A percentile compares a stretch with the other conserved stretches of the same genome.
phyloP scores from a whole-genome alignment of 2,329 filamentous ascomycete genomes.

The Mycosphaerella sp. region DNA sequence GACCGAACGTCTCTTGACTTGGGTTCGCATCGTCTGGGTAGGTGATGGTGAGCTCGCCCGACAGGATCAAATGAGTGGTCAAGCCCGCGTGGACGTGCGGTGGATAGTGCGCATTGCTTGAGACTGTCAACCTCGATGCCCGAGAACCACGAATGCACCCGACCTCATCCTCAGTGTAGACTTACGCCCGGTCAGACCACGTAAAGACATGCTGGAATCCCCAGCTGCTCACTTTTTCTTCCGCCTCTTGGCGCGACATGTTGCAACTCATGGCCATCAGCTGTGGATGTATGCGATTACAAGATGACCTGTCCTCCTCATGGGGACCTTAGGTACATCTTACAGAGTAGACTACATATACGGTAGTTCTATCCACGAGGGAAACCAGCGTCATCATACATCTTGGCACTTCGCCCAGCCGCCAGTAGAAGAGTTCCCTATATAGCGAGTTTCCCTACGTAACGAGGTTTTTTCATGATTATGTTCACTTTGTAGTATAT shows the following conservation, averaged over 20 bases:
- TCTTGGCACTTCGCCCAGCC: not conserved
- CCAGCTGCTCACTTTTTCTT: slow-evolving; percentile 61
- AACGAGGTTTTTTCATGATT: too few relatives aligned
- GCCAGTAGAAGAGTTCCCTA: too few relatives aligned
- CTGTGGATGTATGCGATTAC: not conserved
- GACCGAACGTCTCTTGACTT: slow-evolving; percentile 53
- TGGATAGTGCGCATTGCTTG: slow-evolving; percentile 60
- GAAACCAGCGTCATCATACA: not conserved
- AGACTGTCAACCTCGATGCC: not conserved
- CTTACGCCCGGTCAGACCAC: slow-evolving; percentile 44
- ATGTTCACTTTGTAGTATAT: too few relatives aligned
- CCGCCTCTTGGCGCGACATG: slow-evolving; percentile 43
- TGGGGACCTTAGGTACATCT: too few relatives aligned
- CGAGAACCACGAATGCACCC: too few relatives aligned
- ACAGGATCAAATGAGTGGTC: slow-evolving; percentile 64
- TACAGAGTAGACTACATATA: too few relatives aligned
- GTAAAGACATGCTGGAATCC: slow-evolving; percentile 65
- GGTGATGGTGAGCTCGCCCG: slow-evolving; percentile 59
- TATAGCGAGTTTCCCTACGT: too few relatives aligned
- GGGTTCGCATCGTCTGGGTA: slow-evolving; percentile 56
- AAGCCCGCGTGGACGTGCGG: slow-evolving; percentile 60
- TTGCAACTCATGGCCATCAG: not conserved
- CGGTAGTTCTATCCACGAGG: too few relatives aligned
- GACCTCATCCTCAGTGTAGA: too few relatives aligned
- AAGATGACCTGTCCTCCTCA: not conserved